Conservation (phyloP, 305 asterid genomes). For the Fraxinus greggii region DNA sequence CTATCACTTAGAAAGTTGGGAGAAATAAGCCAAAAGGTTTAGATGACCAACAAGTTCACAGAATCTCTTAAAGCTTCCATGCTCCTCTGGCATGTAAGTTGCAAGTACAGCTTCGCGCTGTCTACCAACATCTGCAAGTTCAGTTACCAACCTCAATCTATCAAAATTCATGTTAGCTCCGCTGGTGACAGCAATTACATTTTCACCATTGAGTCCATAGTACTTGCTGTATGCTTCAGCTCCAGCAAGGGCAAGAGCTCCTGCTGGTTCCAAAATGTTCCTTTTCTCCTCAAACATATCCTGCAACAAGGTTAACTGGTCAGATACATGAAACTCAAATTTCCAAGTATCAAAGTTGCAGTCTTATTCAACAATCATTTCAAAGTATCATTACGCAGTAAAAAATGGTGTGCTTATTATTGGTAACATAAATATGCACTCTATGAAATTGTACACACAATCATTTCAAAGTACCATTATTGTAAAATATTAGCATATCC, state of each 20-base stretch:
- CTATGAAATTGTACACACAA: not conserved
- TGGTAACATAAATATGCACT: not conserved
- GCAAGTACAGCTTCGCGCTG: slow-evolving; percentile 90
- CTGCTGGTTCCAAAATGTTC: slow-evolving; percentile 38
- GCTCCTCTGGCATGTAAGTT: slow-evolving; percentile 80
- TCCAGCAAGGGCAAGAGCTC: slow-evolving; percentile 95
- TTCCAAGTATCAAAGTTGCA: slow-evolving; percentile 7
- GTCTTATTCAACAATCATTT: not conserved
- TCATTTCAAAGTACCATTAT: too few relatives aligned
- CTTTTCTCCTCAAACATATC: slow-evolving; percentile 97
- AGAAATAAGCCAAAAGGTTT: not conserved
- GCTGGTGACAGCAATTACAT: slow-evolving; percentile 83
- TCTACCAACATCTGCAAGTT: slow-evolving; percentile 93
- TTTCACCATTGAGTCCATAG: slow-evolving; percentile 65
- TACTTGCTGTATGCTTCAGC: slow-evolving; percentile 92
- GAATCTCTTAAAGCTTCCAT: slow-evolving; percentile 74
- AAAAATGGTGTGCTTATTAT: not conserved
- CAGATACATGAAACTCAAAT: slow-evolving; percentile 7
- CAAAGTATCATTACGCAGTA: not conserved
- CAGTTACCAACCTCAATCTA: slow-evolving; percentile 89
- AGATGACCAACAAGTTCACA: slow-evolving; percentile 64
- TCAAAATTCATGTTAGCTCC: slow-evolving; percentile 99
- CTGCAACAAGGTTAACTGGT: slow-evolving; percentile 36
- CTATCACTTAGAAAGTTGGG: slow-evolving; percentile 3
- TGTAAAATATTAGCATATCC: not conserved